Conservation (phyloP, 1,284 basidiomycete species). For the Cryptococcus deneoformans region DNA sequence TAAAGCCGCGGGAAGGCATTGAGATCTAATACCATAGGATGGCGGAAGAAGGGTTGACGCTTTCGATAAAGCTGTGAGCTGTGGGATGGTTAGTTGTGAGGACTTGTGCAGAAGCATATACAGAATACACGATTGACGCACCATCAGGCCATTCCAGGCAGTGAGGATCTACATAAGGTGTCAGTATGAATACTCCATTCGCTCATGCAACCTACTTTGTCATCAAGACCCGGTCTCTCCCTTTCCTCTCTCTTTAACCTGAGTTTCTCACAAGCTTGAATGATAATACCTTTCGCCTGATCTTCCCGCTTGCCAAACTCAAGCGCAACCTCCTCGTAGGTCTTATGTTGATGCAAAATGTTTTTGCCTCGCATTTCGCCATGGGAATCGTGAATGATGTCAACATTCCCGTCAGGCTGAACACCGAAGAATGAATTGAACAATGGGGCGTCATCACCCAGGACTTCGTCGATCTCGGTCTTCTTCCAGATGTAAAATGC, state of each 20-base stretch:
- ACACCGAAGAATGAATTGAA: constrained; percentile 49
- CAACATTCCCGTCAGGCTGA: constrained; percentile 50
- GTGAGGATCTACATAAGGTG: constrained; percentile 38
- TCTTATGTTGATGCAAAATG: constrained; percentile 29
- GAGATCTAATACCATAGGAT: constrained; percentile 17
- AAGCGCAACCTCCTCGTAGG: constrained; percentile 13
- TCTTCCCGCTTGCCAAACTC: constrained; percentile 24
- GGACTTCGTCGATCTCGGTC: constrained; percentile 45
- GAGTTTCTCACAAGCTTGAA: constrained; percentile 28
- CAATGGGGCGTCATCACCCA: constrained; percentile 36
- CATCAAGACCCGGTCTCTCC: constrained; percentile 52
- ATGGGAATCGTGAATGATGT: constrained; percentile 50
- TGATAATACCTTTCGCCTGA: constrained; percentile 30
- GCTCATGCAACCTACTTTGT: constrained; percentile 36
- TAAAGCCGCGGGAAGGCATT: constrained; percentile 19
- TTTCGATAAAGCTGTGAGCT: constrained; percentile 33
- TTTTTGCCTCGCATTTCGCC: constrained; percentile 47
- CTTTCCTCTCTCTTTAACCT: constrained; percentile 47
- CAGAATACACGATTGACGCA: constrained; percentile 17
- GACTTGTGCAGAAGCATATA: neutral
- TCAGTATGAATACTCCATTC: too few relatives aligned
- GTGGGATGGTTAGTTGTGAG: neutral
- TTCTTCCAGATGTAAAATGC: constrained; percentile 54
- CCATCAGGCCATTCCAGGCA: constrained; percentile 55
- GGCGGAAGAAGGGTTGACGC: constrained; percentile 18